These are phyloP conservation scores for Cercospora sojina DNA, from an alignment of 2,329 filamentous ascomycete genomes.

Conservation along the genomic window DNA sequence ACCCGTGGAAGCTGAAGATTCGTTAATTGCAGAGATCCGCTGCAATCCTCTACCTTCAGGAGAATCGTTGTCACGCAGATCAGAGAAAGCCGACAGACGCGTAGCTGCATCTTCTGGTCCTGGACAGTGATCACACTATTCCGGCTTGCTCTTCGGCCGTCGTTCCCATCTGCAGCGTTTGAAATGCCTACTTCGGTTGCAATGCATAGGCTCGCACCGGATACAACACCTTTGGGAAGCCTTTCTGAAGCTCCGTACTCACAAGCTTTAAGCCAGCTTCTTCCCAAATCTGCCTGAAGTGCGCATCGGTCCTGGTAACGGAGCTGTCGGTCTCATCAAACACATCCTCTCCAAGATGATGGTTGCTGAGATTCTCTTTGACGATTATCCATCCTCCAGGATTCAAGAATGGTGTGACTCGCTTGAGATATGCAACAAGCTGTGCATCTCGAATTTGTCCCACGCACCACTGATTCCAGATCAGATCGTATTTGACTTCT, in stretches of 20 bases:
- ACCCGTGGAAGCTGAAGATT: too few species aligned
- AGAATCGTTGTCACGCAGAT: too few species aligned
- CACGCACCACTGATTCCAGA: slow-evolving; percentile 91
- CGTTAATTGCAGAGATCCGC: too few species aligned
- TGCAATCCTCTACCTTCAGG: too few species aligned
- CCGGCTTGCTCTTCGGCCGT: background rate
- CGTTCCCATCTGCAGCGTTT: too few species aligned
- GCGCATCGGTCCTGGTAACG: slow-evolving; percentile 73
- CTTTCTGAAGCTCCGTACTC: slow-evolving; percentile 68
- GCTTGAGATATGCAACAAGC: slow-evolving; percentile 64
- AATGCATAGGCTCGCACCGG: slow-evolving; percentile 79
- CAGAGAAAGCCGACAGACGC: too few species aligned
- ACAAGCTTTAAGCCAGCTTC: slow-evolving; percentile 68
- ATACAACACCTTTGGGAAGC: slow-evolving; percentile 67
- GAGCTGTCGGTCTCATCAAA: slow-evolving; percentile 75
- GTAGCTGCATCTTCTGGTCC: too few species aligned
- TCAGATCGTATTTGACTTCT: slow-evolving; percentile 64
- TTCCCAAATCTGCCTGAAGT: slow-evolving; percentile 68
- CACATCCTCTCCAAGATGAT: slow-evolving; percentile 58
- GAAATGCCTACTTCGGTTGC: slow-evolving; percentile 45
- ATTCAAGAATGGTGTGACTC: slow-evolving; percentile 56
- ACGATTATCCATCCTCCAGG: slow-evolving; percentile 61
- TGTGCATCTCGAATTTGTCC: slow-evolving; percentile 76
- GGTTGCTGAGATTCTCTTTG: slow-evolving; percentile 74
- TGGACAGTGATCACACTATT: too few species aligned